These are phyloP conservation scores for Symbiodinium pilosum DNA, from an alignment of 73 alveolate species.

Conservation along the genomic window DNA sequence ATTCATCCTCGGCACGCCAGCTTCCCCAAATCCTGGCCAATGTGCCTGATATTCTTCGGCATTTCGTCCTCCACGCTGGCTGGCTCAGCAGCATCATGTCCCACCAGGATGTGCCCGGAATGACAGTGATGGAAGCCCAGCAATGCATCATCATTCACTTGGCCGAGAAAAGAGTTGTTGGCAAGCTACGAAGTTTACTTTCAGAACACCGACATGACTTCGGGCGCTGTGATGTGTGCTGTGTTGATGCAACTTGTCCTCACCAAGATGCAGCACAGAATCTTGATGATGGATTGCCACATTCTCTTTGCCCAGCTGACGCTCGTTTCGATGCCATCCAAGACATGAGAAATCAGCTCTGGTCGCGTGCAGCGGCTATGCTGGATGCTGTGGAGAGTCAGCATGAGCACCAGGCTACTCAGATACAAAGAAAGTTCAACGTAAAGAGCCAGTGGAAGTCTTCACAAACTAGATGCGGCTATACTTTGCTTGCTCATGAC, in stretches of 20 bases:
- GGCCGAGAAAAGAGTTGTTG: neutral
- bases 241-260: conserved; percentile 68
- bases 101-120: neutral
- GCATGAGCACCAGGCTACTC: neutral
- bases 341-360: conserved; percentile 50
- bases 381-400: neutral
- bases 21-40: neutral
- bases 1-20: neutral
- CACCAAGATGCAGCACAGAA: neutral
- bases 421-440: too few species aligned
- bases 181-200: neutral
- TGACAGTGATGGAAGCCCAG: neutral
- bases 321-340: conserved; percentile 58
- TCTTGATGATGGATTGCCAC: neutral
- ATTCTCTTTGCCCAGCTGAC: conserved; percentile 39
- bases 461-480: too few species aligned
- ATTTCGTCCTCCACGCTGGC: neutral
- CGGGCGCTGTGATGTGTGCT: conserved; percentile 60
- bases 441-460: too few species aligned
- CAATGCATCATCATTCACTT: neutral
- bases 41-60: neutral
- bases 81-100: neutral
- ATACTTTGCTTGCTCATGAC: too few species aligned
- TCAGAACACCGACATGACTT: neutral
- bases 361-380: conserved; percentile 55